Base-by-base conservation (phyloP, 257 asterid genomes). In the Ilex aquifolium region DNA sequence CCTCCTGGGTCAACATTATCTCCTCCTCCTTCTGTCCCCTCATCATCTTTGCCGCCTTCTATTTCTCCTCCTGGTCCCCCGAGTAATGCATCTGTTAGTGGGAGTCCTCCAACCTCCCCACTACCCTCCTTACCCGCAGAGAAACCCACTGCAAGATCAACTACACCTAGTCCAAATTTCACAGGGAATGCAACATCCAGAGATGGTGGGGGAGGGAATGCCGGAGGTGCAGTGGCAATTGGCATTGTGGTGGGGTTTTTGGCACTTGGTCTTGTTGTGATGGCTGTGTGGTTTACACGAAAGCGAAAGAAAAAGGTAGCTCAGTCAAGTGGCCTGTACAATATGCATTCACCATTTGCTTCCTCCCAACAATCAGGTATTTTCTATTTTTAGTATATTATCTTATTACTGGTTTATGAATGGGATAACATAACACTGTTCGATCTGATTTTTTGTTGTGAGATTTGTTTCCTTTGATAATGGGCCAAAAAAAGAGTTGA, bases 351-450 rank as follows among this genome's bases (percentile, higher is more conserved):
- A 74, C 95, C 94, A 53, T 83, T 71, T 64, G 84, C 85, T 39
- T 84, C 97, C 69, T 90, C 97, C 61, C 95, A 82, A 73, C 74
- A 85, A 77, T 90, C 97, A 77, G 97, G 97, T 87, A 76, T 53
- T 13, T 64, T 61, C 36, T 36, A 36, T 55, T n/a, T 56, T 17
- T 53, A 55, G 48, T 61, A 42, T 56, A 59, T 36, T 74, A 12
- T 70, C 9, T 16, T 29, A 58, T 61, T 30, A 63, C 48, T 65
- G 57, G 40, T 31, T 67, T 63, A 21, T 21, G 27, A 21, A 36
- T 36, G 42, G 42, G 5, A 36, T 36, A 36, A 7, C 42, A 36
- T 36, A 36, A 7, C 42, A 36, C 8, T 5, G 42, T 36, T 36
- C 42, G 8, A 36, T 4, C 8, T 21, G 27, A 21, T 21, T 21